Percentiles rank a stretch among this genome's conserved stretches.
These are phyloP conservation scores for Candida takata DNA, from an alignment of 805 yeast genomes.

Conservation along the genomic window DNA sequence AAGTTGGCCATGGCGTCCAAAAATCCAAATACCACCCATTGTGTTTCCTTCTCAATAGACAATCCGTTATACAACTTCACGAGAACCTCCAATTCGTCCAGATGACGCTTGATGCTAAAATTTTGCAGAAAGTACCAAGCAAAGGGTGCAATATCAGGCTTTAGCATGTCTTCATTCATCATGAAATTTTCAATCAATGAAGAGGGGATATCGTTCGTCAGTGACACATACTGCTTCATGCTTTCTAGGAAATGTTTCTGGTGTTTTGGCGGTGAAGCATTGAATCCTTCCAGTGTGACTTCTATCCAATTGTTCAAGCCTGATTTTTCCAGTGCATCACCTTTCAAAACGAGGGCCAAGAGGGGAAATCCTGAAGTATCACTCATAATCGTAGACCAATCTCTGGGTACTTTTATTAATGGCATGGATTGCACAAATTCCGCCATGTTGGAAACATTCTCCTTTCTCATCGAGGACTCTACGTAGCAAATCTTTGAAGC, in stretches of 20 bases:
- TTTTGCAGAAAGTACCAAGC: constrained; percentile 10
- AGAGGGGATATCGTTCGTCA: constrained; percentile 7
- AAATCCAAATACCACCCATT: constrained; percentile 8
- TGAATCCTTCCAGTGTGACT: constrained; percentile 6
- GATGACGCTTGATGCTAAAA: background rate
- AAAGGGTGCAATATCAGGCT: background rate
- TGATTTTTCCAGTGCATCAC: background rate
- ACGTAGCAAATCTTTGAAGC: constrained; percentile 4
- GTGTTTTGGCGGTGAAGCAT: background rate
- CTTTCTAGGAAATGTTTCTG: constrained; percentile 5
- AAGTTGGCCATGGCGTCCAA: constrained; percentile 4
- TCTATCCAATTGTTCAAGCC: constrained; percentile 10
- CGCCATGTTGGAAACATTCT: constrained; percentile 3
- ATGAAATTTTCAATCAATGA: constrained; percentile 6
- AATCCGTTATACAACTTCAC: constrained; percentile 3
- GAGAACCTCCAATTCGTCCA: constrained; percentile 3
- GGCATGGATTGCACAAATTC: constrained; percentile 7
- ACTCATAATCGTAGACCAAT: constrained; percentile 8
- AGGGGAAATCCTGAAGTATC: constrained; percentile 11
- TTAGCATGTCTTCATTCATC: constrained; percentile 3
- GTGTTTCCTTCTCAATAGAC: background rate
- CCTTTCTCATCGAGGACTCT: constrained; percentile 1
- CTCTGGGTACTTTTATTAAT: constrained; percentile 1
- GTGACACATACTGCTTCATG: constrained; percentile 5
- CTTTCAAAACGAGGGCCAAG: constrained; percentile 5